A percentile compares a stretch with the other conserved stretches of the same genome.
These are phyloP conservation scores for Takashimella koratensis DNA, from an alignment of 1,284 basidiomycete species.

Conservation along the genomic window DNA sequence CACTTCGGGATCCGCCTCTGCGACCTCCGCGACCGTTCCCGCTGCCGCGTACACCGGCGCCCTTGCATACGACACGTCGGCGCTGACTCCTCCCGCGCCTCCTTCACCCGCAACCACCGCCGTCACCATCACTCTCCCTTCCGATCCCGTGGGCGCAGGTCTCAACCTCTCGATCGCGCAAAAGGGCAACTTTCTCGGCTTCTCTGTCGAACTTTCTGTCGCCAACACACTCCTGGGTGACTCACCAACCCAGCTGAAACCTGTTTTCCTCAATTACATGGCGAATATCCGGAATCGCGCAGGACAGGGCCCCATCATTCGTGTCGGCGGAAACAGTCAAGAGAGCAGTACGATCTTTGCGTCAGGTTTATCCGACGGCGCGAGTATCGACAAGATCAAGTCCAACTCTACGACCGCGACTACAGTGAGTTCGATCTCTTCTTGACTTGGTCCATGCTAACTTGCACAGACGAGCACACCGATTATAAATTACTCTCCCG, in stretches of 20 bases:
- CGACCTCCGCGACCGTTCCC: constrained; percentile 11
- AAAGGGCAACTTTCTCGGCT: constrained; percentile 62
- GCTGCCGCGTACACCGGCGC: constrained; percentile 27
- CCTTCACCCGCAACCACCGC: constrained; percentile 30
- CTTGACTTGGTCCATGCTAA: background rate
- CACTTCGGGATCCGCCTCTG: constrained; percentile 13
- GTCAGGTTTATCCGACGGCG: constrained; percentile 51
- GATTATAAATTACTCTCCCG: constrained; percentile 57
- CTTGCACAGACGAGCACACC: constrained; percentile 53
- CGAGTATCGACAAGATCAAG: constrained; percentile 50
- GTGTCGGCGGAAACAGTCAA: constrained; percentile 74
- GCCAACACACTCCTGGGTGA: constrained; percentile 60
- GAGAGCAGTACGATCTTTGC: constrained; percentile 58
- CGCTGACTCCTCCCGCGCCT: constrained; percentile 31
- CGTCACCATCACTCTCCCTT: constrained; percentile 23
- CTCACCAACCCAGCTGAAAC: constrained; percentile 39
- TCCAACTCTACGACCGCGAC: constrained; percentile 6
- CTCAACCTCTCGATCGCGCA: constrained; percentile 52
- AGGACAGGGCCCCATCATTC: constrained; percentile 60
- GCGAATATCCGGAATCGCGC: constrained; percentile 57
- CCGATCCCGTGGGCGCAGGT: constrained; percentile 15
- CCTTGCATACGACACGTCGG: constrained; percentile 39
- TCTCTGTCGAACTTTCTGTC: constrained; percentile 69
- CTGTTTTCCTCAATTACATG: constrained; percentile 71
- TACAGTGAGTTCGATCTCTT: too few species aligned